Evolutionary conservation across 2,329 filamentous ascomycete species (phyloP).

Genomic region (Blumeria graminis): DNA sequence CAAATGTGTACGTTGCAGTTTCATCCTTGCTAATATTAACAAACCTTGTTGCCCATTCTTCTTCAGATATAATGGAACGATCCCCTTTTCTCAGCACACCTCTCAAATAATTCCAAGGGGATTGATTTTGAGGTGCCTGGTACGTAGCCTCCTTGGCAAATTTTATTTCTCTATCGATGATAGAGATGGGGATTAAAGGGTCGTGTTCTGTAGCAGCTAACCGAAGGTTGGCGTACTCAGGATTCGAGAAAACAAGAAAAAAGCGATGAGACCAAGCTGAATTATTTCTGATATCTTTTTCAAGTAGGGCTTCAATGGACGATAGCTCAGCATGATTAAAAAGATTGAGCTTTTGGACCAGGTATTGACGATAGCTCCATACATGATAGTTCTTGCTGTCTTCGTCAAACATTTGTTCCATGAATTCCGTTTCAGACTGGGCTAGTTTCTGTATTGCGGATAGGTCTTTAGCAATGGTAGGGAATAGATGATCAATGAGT

Average conservation of each 20-base stretch:
- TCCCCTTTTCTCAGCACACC: slow-evolving; percentile 49
- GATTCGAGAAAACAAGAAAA: slow-evolving; percentile 62
- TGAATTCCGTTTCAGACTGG: slow-evolving; percentile 47
- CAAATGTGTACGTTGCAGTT: slow-evolving; percentile 18
- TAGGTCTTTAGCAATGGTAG: slow-evolving; percentile 33
- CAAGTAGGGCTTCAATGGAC: slow-evolving; percentile 48
- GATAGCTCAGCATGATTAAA: slow-evolving; percentile 39
- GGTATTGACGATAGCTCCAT: slow-evolving; percentile 75
- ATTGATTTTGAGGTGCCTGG: slow-evolving; percentile 78
- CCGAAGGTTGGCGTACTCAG: slow-evolving; percentile 22
- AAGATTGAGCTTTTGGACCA: slow-evolving; percentile 39
- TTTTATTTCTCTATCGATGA: slow-evolving; percentile 50
- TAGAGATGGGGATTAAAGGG: slow-evolving; percentile 29
- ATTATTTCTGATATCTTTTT: slow-evolving; percentile 76
- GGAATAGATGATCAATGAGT: slow-evolving; percentile 33
- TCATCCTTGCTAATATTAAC: slow-evolving; percentile 20
- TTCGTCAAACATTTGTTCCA: slow-evolving; percentile 54
- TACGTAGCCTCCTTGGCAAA: slow-evolving; percentile 51
- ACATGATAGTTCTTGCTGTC: slow-evolving; percentile 98
- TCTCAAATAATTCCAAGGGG: slow-evolving; percentile 75
- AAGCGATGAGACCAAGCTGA: slow-evolving; percentile 95
- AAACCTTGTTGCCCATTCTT: slow-evolving; percentile 27
- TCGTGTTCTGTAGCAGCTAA: slow-evolving; percentile 27
- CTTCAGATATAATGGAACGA: slow-evolving; percentile 21
- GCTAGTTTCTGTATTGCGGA: slow-evolving; percentile 31